Evolutionary conservation across 2,329 filamentous ascomycete genomes (phyloP).

Genomic region (Lasiodiplodia sp.): DNA sequence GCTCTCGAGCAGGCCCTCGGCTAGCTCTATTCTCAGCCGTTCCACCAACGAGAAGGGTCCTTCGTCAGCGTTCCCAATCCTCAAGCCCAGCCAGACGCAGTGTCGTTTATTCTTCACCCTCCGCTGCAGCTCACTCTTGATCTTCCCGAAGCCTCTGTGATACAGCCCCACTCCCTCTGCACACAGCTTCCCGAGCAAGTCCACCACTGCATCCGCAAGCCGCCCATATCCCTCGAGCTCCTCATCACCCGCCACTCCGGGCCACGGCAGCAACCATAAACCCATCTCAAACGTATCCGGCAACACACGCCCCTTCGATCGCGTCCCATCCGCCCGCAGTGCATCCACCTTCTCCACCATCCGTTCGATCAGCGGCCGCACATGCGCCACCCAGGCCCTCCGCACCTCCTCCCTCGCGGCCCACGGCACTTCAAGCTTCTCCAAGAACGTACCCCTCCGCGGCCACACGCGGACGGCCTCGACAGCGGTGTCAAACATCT

Average conservation of each 20-base stretch:
- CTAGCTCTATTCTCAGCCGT: not conserved
- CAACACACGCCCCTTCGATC: not conserved
- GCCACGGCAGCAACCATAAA: constrained; percentile 1
- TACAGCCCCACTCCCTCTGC: not conserved
- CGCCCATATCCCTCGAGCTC: not conserved
- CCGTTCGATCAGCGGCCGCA: not conserved
- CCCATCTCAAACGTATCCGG: not conserved
- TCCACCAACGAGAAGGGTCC: not conserved
- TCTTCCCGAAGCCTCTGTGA: not conserved
- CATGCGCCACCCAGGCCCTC: not conserved
- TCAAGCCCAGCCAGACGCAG: not conserved
- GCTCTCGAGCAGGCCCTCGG: not conserved
- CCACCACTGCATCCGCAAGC: not conserved
- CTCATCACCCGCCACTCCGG: not conserved
- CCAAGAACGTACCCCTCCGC: too few relatives aligned
- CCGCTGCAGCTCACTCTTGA: not conserved
- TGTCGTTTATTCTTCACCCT: not conserved
- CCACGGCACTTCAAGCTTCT: not conserved
- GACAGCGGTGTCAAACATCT: too few relatives aligned
- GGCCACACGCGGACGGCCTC: too few relatives aligned
- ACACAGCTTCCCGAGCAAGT: not conserved
- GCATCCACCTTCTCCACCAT: not conserved
- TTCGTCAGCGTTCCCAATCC: not conserved
- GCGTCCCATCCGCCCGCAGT: not conserved
- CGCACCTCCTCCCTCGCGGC: not conserved